phyloP scores from a whole-genome alignment of 257 asterid species.

The Solanum bukasovii region DNA sequence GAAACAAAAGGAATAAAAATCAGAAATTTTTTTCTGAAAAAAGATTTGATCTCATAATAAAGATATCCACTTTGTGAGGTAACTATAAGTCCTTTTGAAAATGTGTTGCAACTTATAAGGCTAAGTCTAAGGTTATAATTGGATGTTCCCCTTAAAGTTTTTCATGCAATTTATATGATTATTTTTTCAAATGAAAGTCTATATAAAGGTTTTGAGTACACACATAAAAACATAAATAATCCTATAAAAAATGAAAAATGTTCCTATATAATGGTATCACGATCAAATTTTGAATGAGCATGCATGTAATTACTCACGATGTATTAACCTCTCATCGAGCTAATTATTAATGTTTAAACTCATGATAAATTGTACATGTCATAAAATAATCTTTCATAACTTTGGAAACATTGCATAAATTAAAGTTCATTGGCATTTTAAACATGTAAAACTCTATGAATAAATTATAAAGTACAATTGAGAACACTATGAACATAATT shows the following conservation, averaged over 20 bases:
- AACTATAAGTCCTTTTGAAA: not conserved
- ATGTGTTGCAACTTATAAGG: not conserved
- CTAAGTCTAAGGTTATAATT: not conserved
- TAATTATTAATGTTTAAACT: not conserved
- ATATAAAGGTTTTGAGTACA: not conserved
- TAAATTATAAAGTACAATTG: too few species aligned
- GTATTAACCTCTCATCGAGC: not conserved
- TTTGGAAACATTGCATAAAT: not conserved
- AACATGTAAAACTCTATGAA: not conserved
- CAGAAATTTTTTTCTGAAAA: not conserved
- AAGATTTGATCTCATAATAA: not conserved
- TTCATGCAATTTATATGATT: not conserved
- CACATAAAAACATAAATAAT: not conserved
- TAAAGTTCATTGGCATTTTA: not conserved
- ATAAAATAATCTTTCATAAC: not conserved
- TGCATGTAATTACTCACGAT: not conserved
- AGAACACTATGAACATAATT: too few species aligned
- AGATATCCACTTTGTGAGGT: not conserved
- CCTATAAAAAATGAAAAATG: not conserved
- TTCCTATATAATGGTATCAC: not conserved
- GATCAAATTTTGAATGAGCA: not conserved
- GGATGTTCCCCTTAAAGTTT: not conserved
- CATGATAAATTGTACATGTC: not conserved
- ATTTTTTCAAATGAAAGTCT: not conserved
- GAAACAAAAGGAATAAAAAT: not conserved